phyloP scores from a whole-genome alignment of 768 basidiomycete species.

The Boletales sp. region DNA sequence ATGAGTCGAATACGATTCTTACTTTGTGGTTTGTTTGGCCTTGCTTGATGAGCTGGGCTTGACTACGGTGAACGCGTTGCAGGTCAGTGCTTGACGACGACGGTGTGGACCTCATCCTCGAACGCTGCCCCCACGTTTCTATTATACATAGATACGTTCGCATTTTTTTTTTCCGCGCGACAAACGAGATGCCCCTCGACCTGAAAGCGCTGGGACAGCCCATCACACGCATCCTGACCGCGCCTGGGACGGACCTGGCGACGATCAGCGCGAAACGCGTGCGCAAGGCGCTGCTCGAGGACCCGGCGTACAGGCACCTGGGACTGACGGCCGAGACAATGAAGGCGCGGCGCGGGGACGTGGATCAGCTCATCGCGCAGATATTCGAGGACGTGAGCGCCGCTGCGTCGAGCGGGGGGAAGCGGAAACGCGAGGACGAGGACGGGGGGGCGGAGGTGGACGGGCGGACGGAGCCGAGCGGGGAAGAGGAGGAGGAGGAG shows the following conservation, averaged over 20 bases:
- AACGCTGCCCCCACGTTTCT: too few species aligned
- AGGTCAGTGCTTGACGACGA: conserved; percentile 7
- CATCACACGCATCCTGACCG: conserved; percentile 67
- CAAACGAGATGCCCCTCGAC: conserved; percentile 58
- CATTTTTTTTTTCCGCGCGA: too few species aligned
- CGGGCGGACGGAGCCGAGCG: conserved; percentile 7
- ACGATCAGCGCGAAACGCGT: conserved; percentile 89
- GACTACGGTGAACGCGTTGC: too few species aligned
- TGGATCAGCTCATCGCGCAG: conserved; percentile 65
- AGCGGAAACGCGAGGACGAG: conserved; percentile 24
- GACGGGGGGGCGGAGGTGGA: neutral
- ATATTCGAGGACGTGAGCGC: conserved; percentile 61
- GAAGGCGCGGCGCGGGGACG: conserved; percentile 61
- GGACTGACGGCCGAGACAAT: conserved; percentile 56
- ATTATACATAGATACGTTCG: too few species aligned
- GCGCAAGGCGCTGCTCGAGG: conserved; percentile 64
- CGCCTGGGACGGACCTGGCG: conserved; percentile 71
- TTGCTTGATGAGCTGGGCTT: too few species aligned
- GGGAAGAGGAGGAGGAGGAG: conserved; percentile 16
- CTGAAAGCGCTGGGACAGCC: conserved; percentile 52
- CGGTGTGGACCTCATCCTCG: neutral
- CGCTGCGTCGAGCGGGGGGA: conserved; percentile 22
- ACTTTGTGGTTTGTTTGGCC: conserved; percentile 27
- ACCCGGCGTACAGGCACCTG: conserved; percentile 31
- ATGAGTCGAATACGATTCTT: too few species aligned